Base-by-base conservation (phyloP, 1,139 yeast genomes). In the Candida sanyaensis region DNA sequence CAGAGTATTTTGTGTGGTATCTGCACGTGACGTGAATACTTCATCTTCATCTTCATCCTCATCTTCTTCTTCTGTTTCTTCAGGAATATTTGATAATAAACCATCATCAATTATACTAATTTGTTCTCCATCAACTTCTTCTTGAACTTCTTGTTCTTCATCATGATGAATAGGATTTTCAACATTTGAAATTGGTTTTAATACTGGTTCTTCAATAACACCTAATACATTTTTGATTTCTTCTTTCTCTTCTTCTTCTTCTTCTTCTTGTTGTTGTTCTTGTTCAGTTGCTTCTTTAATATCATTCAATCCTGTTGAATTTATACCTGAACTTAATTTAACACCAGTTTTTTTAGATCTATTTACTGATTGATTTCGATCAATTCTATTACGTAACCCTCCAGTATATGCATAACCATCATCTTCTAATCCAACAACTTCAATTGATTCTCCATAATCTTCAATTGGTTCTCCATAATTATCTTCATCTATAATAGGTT, bases 371-470 rank as follows among this genome's bases (percentile, higher is more conserved):
- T 28, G 30, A n/a, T 26, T 21, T 21, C 26, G 21, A 10, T 13
- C 44, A 37, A 30, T 33, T 13, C 54, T 44, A 41, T 37, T 41
- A 30, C 51, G 28, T 9, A 49, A 43, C 37, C 44, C 46, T 2
- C 50, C 42, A 17, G 55, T 39, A 33, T 50, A 52, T 8, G 49
- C 43, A 45, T 56, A 56, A 6, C 60, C 60, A 50, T 56, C 60
- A 49, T 56, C 60, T 46, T 56, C 60, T 38, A 53, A 55, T 8
- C 44, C 51, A 30, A 39, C 43, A 43, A 43, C 44, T 28, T 37
- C 41, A 23, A 36, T 26, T 5, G 30, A 10, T 41, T 32, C 37
- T 11, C 37, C 37, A 31, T 30, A 30, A 21, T 23, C 28, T 7
- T 23, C 26, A 12, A 9, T 31, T 7, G n/a, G 12, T 4, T n/a